Conservation (phyloP, 148 eudicot species). For the Cornus kousa region DNA sequence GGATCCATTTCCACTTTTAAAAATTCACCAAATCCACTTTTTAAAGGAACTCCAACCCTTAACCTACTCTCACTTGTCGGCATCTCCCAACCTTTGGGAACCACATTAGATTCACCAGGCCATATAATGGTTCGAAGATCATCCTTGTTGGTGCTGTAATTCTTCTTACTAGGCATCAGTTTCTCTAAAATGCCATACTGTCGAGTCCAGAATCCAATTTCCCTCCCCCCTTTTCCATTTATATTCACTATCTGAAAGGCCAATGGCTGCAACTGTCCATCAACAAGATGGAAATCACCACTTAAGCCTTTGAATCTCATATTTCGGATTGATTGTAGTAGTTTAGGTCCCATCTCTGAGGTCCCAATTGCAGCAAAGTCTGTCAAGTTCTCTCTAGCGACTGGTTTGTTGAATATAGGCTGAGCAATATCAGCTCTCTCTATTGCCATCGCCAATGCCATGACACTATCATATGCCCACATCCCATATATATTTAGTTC, state of each 20-base stretch:
- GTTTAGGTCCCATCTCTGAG: conserved; percentile 41
- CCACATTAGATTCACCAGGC: conserved; percentile 48
- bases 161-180: conserved; percentile 5
- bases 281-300: conserved; percentile 42
- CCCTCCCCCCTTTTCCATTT: conserved; percentile 32
- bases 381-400: conserved; percentile 14
- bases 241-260: conserved; percentile 45
- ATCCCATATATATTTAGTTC: conserved; percentile 40
- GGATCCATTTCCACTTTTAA: conserved; percentile 29
- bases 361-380: conserved; percentile 44
- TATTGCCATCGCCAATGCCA: conserved; percentile 55
- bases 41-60: conserved; percentile 44
- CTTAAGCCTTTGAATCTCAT: conserved; percentile 49
- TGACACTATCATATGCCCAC: conserved; percentile 63
- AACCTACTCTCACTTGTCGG: conserved; percentile 33
- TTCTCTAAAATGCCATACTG: conserved; percentile 35
- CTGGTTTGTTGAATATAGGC: conserved; percentile 22
- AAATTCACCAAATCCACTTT: conserved; percentile 29
- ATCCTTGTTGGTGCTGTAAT: conserved; percentile 18
- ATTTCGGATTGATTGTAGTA: conserved; percentile 31
- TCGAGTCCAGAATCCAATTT: conserved; percentile 55
- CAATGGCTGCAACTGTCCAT: conserved; percentile 44
- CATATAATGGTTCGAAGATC: conserved; percentile 45
- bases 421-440: conserved; percentile 23
- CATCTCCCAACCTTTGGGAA: conserved; percentile 67